Evolutionary conservation across 257 asterid genomes (phyloP).

Genomic region (Salvia splendens): DNA sequence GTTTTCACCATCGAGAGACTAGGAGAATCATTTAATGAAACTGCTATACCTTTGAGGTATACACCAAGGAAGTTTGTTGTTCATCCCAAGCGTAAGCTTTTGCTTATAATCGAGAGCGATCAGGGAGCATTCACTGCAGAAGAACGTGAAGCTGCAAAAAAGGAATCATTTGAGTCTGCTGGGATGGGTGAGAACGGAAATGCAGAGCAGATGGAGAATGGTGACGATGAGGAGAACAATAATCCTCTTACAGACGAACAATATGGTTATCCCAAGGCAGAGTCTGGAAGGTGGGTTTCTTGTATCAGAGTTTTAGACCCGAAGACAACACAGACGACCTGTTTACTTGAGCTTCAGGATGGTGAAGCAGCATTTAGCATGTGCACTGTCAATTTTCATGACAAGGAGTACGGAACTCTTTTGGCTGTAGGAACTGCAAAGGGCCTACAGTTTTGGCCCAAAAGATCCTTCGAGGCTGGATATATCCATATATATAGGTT

Average conservation of each 20-base stretch:
- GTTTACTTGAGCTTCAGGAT: slow-evolving; percentile 96
- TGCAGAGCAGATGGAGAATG: slow-evolving; percentile 77
- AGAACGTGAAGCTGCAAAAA: slow-evolving; percentile 93
- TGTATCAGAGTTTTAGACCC: slow-evolving; percentile 98
- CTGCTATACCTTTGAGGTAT: slow-evolving; percentile 85
- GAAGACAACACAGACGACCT: slow-evolving; percentile 75
- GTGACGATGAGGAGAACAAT: slow-evolving; percentile 73
- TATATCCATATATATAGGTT: slow-evolving; percentile 91
- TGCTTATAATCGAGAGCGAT: slow-evolving; percentile 90
- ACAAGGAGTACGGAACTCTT: slow-evolving; percentile 92
- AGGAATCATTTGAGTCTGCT: slow-evolving; percentile 79
- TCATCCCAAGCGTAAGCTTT: slow-evolving; percentile 80
- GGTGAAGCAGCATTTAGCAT: slow-evolving; percentile 98
- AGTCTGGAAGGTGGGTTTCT: slow-evolving; percentile 93
- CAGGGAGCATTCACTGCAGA: slow-evolving; percentile 97
- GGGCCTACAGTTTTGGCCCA: slow-evolving; percentile 96
- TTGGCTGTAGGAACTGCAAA: slow-evolving; percentile 96
- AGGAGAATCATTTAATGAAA: slow-evolving; percentile 95
- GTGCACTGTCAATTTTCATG: slow-evolving; percentile 93
- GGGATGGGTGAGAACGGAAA: slow-evolving; percentile 79
- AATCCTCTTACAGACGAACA: slow-evolving; percentile 96
- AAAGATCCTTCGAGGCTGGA: slow-evolving; percentile 77
- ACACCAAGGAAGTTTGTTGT: slow-evolving; percentile 94
- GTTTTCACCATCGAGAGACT: slow-evolving; percentile 93
- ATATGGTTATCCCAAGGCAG: slow-evolving; percentile 96